Percentiles rank a stretch among this genome's conserved stretches.
Evolutionary conservation across 2,329 filamentous ascomycete genomes (phyloP).

Genomic region (Fusarium staphyleae): DNA sequence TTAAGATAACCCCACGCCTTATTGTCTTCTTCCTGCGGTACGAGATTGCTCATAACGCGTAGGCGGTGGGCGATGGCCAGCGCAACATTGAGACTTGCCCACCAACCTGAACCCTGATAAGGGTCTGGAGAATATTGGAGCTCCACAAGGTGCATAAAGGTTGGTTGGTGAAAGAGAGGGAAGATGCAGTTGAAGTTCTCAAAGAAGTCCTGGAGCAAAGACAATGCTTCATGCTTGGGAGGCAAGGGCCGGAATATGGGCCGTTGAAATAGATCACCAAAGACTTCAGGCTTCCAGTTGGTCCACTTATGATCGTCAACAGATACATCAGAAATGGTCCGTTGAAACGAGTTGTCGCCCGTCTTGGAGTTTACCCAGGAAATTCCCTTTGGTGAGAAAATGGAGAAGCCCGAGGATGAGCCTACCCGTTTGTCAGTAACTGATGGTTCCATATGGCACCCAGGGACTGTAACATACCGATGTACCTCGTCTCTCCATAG

Average conservation of each 20-base stretch:
- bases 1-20: constrained; percentile 97
- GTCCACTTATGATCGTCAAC: constrained; percentile 95
- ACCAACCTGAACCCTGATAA: constrained; percentile 96
- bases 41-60: constrained; percentile 93
- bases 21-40: constrained; percentile 88
- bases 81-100: constrained; percentile 94
- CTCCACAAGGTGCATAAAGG: constrained; percentile 97
- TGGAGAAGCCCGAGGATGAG: constrained; percentile 96
- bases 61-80: constrained; percentile 92
- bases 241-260: constrained; percentile 85
- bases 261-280: constrained; percentile 87
- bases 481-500: constrained; percentile 92
- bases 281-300: constrained; percentile 98
- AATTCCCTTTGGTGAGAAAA: constrained; percentile 97
- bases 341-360: constrained; percentile 91
- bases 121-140: constrained; percentile 91
- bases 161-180: constrained; percentile 94
- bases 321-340: constrained; percentile 91
- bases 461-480: constrained; percentile 64
- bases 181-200: constrained; percentile 99
- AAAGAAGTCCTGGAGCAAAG: constrained; percentile 91
- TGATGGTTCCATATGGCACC: neutral
- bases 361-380: constrained; percentile 99
- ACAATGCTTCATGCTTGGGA: constrained; percentile 84
- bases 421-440: constrained; percentile 58